Evolutionary conservation across 768 basidiomycete species (phyloP).

Genomic region (Tricholoma sp.): DNA sequence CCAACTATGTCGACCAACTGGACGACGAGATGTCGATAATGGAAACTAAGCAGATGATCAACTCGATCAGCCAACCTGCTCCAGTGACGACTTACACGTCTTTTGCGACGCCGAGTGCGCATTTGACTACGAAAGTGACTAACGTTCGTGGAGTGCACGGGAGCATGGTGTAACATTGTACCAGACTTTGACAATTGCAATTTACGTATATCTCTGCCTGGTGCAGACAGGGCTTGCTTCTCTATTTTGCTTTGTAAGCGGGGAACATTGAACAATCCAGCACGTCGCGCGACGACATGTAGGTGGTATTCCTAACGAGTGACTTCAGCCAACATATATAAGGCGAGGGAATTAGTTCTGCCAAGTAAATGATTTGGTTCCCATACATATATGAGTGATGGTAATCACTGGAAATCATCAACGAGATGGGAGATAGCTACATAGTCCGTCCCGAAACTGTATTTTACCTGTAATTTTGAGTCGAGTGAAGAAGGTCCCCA

Average conservation of each 20-base stretch:
- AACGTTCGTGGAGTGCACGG: slow-evolving; percentile 13
- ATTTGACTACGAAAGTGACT: slow-evolving; percentile 12
- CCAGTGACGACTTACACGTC: slow-evolving; percentile 18
- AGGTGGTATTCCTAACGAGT: no score
- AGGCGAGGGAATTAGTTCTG: no score
- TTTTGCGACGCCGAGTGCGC: slow-evolving; percentile 7
- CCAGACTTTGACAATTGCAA: not conserved
- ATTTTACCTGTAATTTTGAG: not conserved
- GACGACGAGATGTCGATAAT: slow-evolving; percentile 40
- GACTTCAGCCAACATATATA: no score
- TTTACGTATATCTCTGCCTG: not conserved
- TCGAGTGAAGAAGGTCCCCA: not conserved
- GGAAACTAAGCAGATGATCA: slow-evolving; percentile 19
- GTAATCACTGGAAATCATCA: no score
- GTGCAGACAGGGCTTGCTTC: not conserved
- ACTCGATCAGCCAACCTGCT: slow-evolving; percentile 18
- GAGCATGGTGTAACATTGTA: slow-evolving; percentile 10
- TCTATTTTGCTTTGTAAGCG: not conserved
- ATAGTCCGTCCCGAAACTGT: not conserved
- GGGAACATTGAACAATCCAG: no score
- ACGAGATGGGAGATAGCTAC: no score
- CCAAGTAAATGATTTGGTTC: no score
- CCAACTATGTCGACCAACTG: slow-evolving; percentile 49
- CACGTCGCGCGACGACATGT: no score
- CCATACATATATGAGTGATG: no score